Percentiles rank a stretch among this genome's conserved stretches.
These are phyloP conservation scores for Syncephalastrum contaminatum DNA, from an alignment of 371 early-diverging fungal genomes.

Conservation along the genomic window DNA sequence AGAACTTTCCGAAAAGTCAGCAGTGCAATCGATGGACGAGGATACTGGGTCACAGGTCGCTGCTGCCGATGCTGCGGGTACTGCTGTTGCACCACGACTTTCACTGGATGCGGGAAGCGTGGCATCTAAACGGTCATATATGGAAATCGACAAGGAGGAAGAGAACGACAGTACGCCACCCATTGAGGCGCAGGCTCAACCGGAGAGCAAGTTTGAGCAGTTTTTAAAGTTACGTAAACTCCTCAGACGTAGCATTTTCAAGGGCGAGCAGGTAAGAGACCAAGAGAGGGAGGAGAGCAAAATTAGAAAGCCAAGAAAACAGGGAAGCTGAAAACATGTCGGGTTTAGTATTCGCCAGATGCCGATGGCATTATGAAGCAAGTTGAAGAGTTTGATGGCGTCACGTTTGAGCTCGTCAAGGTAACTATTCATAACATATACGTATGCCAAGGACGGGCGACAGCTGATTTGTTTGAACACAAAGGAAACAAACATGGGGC, in stretches of 20 bases:
- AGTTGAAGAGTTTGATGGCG: slow-evolving; percentile 40
- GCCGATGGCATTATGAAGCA: slow-evolving; percentile 39
- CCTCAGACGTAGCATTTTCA: slow-evolving; percentile 38
- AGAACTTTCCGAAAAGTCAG: slow-evolving; percentile 3
- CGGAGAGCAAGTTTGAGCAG: slow-evolving; percentile 13
- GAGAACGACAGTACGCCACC: not conserved
- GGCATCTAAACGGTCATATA: not conserved
- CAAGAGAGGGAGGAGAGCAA: not conserved
- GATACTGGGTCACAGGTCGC: slow-evolving; percentile 5
- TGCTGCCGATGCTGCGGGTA: not conserved
- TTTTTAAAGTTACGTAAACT: slow-evolving; percentile 34
- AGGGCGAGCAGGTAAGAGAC: slow-evolving; percentile 32
- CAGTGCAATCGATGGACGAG: slow-evolving; percentile 8
- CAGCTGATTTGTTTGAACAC: slow-evolving; percentile 3
- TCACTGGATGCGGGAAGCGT: not conserved
- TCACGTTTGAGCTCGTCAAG: slow-evolving; percentile 45
- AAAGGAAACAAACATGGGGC: slow-evolving; percentile 53
- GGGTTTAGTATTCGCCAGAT: slow-evolving; percentile 26
- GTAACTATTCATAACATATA: slow-evolving; percentile 13
- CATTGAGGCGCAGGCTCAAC: not conserved
- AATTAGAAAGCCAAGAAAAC: not conserved
- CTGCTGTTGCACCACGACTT: slow-evolving; percentile 3
- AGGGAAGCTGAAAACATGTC: not conserved
- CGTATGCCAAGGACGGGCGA: too few relatives aligned
- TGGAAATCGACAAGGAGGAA: slow-evolving; percentile 11